Evolutionary conservation across 2,329 filamentous ascomycete genomes (phyloP).

Genomic region (Uncinocarpus reesii): DNA sequence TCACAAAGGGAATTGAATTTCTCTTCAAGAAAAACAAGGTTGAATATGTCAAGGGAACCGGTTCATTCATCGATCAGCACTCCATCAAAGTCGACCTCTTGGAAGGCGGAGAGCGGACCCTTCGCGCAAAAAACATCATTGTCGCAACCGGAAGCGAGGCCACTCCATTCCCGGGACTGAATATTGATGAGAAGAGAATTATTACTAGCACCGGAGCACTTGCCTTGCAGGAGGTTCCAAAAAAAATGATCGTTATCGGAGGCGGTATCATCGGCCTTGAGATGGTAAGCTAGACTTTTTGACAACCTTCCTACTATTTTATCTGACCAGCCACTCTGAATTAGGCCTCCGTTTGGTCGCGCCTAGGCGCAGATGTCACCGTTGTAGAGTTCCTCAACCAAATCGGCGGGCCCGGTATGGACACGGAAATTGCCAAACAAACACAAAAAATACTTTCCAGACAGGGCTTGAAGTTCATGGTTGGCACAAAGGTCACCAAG

Average conservation of each 20-base stretch:
- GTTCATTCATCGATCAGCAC: constrained; percentile 76
- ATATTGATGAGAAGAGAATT: constrained; percentile 95
- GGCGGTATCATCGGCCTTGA: constrained; percentile 98
- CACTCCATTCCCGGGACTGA: constrained; percentile 89
- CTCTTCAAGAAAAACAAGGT: constrained; percentile 99
- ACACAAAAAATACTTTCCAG: constrained; percentile 88
- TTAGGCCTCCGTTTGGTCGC: constrained; percentile 82
- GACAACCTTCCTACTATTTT: not conserved
- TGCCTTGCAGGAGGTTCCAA: constrained; percentile 76
- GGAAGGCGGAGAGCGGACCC: constrained; percentile 79
- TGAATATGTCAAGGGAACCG: constrained; percentile 92
- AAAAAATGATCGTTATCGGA: constrained; percentile 94
- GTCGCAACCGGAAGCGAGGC: constrained; percentile 94
- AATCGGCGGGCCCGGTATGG: constrained; percentile 97
- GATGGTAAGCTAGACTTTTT: constrained; percentile 53
- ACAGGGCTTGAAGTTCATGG: constrained; percentile 97
- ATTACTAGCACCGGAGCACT: constrained; percentile 94
- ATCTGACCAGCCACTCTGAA: constrained; percentile 5
- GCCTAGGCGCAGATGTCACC: constrained; percentile 85
- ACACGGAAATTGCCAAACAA: constrained; percentile 80
- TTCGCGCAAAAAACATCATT: constrained; percentile 92
- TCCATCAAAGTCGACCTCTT: constrained; percentile 82
- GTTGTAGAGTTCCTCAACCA: constrained; percentile 94
- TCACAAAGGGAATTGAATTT: constrained; percentile 97
- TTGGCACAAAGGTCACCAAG: constrained; percentile 84